Base-by-base conservation (phyloP, 352 stramenopile species). In the Globisporangium rhizosaccharum region DNA sequence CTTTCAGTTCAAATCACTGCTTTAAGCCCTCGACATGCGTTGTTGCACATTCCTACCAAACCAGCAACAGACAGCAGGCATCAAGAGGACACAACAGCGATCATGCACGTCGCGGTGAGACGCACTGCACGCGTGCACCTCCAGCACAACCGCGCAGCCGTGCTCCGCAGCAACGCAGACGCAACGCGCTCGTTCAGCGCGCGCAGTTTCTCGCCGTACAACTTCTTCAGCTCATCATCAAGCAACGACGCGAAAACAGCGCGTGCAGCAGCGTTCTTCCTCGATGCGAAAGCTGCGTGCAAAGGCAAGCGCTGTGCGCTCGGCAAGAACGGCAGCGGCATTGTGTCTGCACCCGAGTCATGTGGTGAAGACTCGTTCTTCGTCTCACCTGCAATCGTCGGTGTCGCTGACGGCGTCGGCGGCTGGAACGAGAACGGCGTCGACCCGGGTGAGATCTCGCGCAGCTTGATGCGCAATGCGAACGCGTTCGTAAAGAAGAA, bases 401-500 rank as follows among this genome's bases (percentile, higher is more conserved):
- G 82, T 33, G 77, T 92, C 55, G 82, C 82, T 4, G 82, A 92
- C 52, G 82, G 82, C 25, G 82, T 92, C 15, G 82, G 82, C 39
- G 82, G 82, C 20, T 92, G 82, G 82, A 92, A 92, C 65, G 82
- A 92, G 37, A 92, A 90, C 57, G 76, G 76, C 61, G 82, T 92
- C 23, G 82, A 92, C 55, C 82, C 82, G 5, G 79, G 79, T 61
- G 74, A 82, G 63, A 90, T 92, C 62, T 90, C 79, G 57, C 76
- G 82, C 65, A 82, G 72, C 23, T 55, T 92, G 44, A 92, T 92
- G 82, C 77, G 75, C 55, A 87, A 88, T 52, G 76, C 82, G 14
- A 62, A 63, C 3, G 54, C 57, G 9, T 85, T 92, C 49, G 75
- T 82, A 23, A 55, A 68, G 11, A 58, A 76, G 42, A 68, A 77